These are phyloP conservation scores for Oryza glaberrima DNA, from an alignment of 176 grass and related monocot species.

Conservation along the genomic window DNA sequence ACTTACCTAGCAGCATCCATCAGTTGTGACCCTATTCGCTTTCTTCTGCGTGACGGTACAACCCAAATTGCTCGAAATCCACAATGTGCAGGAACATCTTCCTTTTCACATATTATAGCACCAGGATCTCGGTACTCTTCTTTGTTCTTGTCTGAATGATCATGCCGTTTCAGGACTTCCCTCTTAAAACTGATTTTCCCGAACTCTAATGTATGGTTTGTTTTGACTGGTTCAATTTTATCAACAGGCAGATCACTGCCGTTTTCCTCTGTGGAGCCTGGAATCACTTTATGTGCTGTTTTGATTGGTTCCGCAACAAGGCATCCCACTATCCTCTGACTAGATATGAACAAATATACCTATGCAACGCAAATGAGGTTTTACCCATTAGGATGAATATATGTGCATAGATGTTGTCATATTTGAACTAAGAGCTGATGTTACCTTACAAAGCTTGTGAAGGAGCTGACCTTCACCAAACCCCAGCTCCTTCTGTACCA, in stretches of 20 bases:
- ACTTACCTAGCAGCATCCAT: constrained; percentile 76
- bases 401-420: neutral
- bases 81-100: constrained; percentile 62
- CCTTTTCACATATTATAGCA: constrained; percentile 70
- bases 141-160: constrained; percentile 35
- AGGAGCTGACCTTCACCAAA: constrained; percentile 72
- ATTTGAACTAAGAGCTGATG: neutral
- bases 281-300: constrained; percentile 75
- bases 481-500: constrained; percentile 81
- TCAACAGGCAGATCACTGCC: neutral
- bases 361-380: constrained; percentile 32
- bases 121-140: constrained; percentile 49
- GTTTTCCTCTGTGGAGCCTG: constrained; percentile 30
- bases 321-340: constrained; percentile 78
- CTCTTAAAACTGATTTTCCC: constrained; percentile 82
- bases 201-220: constrained; percentile 61
- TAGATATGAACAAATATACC: constrained; percentile 87
- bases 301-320: constrained; percentile 86
- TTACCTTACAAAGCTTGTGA: constrained; percentile 83
- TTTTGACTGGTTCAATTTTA: constrained; percentile 33
- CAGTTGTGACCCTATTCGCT: constrained; percentile 63
- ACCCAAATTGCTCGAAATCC: constrained; percentile 95
- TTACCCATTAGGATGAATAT: neutral
- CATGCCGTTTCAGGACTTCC: constrained; percentile 55
- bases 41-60: constrained; percentile 71